Base-by-base conservation (phyloP, 164 flowering plant genomes). In the Warburgia ugandensis region DNA sequence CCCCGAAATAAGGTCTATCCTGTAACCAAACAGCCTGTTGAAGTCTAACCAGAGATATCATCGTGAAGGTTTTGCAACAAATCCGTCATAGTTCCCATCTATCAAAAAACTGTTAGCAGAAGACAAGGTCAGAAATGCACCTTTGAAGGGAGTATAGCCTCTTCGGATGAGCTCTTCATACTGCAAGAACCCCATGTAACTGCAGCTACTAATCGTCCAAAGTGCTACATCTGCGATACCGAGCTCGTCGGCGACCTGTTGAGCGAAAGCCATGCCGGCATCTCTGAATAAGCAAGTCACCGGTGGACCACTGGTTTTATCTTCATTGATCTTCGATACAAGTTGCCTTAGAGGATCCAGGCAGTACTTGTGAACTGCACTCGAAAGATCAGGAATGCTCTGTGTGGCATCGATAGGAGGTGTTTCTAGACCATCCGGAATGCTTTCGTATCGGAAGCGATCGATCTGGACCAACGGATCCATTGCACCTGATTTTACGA, bases 351-450 rank as follows among this genome's bases (percentile, higher is more conserved):
- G 62, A 5, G 79, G 73, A n/a, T 17, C 48, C 23, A 14, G 20
- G 28, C 44, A 49, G 48, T 51, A 65, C 53, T 58, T 67, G 9
- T 56, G 10, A 6, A 62, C 62, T 1, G 77, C 63, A 1, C 59
- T 69, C 16, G 78, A 73, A 4, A 83, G 58, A 2, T 65, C 28
- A 0, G 71, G 67, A 21, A 72, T 23, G 40, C 78, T 70, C 35
- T 75, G 80, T 1, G 84, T 76, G 1, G 70, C 69, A 27, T 77
- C 78, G 4, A 17, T 36, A 14, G 73, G 78, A 0, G 86, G 71
- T 0, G 73, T 74, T 0, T 84, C 84, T 48, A 80, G 19, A 2
- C 91, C 84, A 32, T 83, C 91, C 0, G 81, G 80, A 11, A 83
- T 80, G 33, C 81, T 49, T 60, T 70, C 77, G 45, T 80, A 78